Evolutionary conservation across 1,139 yeast genomes (phyloP).

Genomic region (Debaryomycetaceae sp.): DNA sequence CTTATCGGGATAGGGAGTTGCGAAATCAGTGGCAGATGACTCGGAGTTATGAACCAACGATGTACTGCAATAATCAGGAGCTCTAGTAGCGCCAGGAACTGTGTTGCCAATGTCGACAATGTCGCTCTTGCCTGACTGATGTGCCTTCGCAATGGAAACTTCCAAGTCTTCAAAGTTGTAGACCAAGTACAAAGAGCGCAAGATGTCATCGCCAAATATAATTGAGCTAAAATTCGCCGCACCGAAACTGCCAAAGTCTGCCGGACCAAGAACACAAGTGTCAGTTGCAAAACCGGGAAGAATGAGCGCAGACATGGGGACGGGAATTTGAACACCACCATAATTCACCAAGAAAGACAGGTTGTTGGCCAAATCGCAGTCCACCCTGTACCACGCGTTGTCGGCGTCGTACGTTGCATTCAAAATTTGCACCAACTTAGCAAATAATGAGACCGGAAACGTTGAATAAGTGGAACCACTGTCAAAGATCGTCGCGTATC

Average conservation of each 20-base stretch:
- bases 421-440: conserved; percentile 18
- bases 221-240: conserved; percentile 3
- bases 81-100: background rate
- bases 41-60: no score
- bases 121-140: conserved; percentile 3
- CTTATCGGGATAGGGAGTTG: no score
- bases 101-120: background rate
- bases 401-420: background rate
- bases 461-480: conserved; percentile 58
- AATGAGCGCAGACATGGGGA: conserved; percentile 9
- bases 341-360: conserved; percentile 6
- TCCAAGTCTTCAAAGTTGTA: background rate
- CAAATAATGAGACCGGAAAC: conserved; percentile 33
- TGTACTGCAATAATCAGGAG: no score
- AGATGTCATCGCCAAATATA: conserved; percentile 1
- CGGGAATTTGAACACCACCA: conserved; percentile 7
- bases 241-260: conserved; percentile 3
- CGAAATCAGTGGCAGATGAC: no score
- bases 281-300: conserved; percentile 1
- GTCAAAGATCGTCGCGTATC: conserved; percentile 43
- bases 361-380: conserved; percentile 3
- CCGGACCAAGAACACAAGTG: conserved; percentile 2
- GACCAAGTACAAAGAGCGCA: background rate
- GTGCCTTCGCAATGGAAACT: background rate
- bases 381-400: background rate